Evolutionary conservation across 1,139 yeast species (phyloP), one percentile per base, ranked within the genome.

Genomic region (Debaryomyces coudertii): DNA sequence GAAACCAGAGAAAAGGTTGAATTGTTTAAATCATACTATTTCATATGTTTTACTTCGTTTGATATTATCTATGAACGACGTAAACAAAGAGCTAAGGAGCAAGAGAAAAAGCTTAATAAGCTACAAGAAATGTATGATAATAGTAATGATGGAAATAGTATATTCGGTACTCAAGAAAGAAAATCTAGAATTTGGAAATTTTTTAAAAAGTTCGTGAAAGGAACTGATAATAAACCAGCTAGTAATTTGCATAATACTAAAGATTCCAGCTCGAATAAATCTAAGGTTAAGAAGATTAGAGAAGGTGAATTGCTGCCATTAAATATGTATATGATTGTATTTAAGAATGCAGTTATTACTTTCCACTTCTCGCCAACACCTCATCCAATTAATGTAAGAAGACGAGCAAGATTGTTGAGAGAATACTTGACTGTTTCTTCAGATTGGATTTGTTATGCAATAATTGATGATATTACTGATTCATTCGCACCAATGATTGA

Each of bases 401-500:
- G 98, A 62, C 82, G 99, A 60, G 96, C 96, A 0, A 76, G 99
- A 47, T 72, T 93, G 52, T 76, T 93, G 52, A 79, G 87, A 52
- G 99, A 93, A 62, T 93, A 92, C 60, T 74, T 93, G 51, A 88
- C 89, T 2, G 96, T 93, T 4, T 82, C 95, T 1, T 83, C 97
- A 0, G 99, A 93, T 65, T 93, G 99, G 99, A 86, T 93, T 42
- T 93, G 97, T 2, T 93, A 93, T 68, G 99, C 99, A 0, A 73
- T 93, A 53, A 90, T 93, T 60, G 99, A 93, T 71, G 98, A 93
- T 63, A 90, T 93, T 52, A 92, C 98, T 1, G 99, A 93, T 72
- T 95, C 96, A 0, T 93, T 90, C 74, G 98, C 95, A 0, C 99
- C 99, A 1, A 83, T 93, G 85, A 92, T 93, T 54, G 95, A 89